Percentiles rank a stretch among this genome's conserved stretches.
phyloP scores from a whole-genome alignment of 192 early-diverging fungal species.

The Podila minutissima region DNA sequence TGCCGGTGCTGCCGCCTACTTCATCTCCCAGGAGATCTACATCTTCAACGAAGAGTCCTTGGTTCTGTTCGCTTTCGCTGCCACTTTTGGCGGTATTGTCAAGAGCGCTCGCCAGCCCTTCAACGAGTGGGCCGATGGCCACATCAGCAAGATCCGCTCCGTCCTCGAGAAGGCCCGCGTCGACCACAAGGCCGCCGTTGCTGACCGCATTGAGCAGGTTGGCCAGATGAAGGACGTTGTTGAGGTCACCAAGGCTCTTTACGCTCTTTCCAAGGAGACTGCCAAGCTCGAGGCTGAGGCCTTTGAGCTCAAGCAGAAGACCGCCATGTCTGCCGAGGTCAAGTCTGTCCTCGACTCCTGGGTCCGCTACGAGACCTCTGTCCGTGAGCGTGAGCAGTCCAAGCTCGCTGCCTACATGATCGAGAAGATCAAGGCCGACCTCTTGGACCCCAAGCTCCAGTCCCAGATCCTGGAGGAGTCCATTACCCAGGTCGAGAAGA shows the following conservation, averaged over 20 bases:
- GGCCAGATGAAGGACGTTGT: conserved; percentile 94
- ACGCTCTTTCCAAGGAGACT: conserved; percentile 95
- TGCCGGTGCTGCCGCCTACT: conserved; percentile 85
- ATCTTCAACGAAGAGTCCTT: conserved; percentile 94
- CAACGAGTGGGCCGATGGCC: conserved; percentile 77
- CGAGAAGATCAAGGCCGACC: conserved; percentile 75
- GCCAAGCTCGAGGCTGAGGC: conserved; percentile 93
- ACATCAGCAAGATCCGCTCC: conserved; percentile 80
- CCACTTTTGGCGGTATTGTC: conserved; percentile 83
- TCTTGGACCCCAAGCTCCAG: conserved; percentile 73
- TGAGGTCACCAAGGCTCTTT: conserved; percentile 91
- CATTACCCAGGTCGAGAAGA: conserved; percentile 54
- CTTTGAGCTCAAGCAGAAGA: conserved; percentile 94
- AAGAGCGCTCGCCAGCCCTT: conserved; percentile 84
- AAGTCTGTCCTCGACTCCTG: conserved; percentile 93
- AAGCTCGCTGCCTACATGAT: conserved; percentile 87
- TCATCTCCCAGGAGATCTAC: conserved; percentile 98
- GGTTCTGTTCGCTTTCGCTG: conserved; percentile 82
- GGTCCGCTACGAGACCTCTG: conserved; percentile 94
- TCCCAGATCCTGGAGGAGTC: conserved; percentile 53
- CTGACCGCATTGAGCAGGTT: conserved; percentile 90
- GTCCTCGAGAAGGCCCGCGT: conserved; percentile 85
- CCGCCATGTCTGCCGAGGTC: conserved; percentile 80
- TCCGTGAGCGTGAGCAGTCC: conserved; percentile 96
- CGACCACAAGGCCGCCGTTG: conserved; percentile 92